Conservation (phyloP, 2,329 filamentous ascomycete species). For the Orbilia brochopaga region DNA sequence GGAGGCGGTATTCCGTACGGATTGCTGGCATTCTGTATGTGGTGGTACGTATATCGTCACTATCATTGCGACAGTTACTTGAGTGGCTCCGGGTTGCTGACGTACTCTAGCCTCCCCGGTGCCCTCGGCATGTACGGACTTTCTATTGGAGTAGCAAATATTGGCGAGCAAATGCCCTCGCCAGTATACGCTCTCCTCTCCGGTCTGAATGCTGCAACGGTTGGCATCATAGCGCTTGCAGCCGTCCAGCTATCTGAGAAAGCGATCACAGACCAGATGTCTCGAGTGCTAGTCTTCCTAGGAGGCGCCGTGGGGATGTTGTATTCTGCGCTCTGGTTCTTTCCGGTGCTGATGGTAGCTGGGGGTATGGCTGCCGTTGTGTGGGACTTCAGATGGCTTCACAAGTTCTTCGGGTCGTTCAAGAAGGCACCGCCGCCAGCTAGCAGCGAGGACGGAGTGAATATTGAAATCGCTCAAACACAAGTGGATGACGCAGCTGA, state of each 20-base stretch:
- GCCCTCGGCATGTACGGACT: constrained; percentile 74
- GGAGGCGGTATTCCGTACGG: constrained; percentile 67
- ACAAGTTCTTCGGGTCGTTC: constrained; percentile 57
- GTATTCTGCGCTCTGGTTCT: constrained; percentile 78
- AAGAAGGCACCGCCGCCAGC: constrained; percentile 14
- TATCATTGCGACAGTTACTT: not conserved
- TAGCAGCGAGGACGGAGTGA: constrained; percentile 12
- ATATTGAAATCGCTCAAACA: not conserved
- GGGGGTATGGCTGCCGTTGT: constrained; percentile 64
- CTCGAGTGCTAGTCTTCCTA: constrained; percentile 69
- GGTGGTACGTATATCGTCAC: constrained; percentile 62
- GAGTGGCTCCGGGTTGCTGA: no score
- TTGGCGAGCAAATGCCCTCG: constrained; percentile 66
- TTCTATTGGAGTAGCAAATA: constrained; percentile 68
- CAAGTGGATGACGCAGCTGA: not conserved
- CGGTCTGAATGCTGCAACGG: constrained; percentile 73
- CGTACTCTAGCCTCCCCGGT: constrained; percentile 66
- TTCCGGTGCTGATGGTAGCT: constrained; percentile 68
- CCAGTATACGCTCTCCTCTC: constrained; percentile 73
- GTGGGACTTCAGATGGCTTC: constrained; percentile 66
- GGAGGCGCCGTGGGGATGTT: constrained; percentile 70
- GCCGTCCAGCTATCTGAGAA: constrained; percentile 72
- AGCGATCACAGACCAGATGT: constrained; percentile 69
- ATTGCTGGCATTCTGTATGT: constrained; percentile 67
- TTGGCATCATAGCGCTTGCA: constrained; percentile 74